These are phyloP conservation scores for Colletotrichum somersetense DNA, from an alignment of 2,329 filamentous ascomycete genomes.

Conservation along the genomic window DNA sequence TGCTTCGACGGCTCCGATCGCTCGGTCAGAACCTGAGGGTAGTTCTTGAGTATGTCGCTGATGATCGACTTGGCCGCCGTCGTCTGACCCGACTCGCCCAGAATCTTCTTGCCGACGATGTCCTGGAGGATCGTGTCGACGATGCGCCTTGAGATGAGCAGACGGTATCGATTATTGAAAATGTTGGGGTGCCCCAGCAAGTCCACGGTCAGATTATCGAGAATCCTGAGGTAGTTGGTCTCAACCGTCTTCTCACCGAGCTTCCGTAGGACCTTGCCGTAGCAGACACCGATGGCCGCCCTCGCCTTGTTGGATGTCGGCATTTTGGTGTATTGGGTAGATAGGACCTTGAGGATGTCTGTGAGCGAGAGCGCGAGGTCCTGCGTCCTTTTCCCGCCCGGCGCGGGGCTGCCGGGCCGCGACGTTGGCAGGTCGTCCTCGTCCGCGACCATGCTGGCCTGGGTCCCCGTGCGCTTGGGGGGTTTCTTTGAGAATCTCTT, in stretches of 20 bases:
- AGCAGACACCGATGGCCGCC: conserved; percentile 88
- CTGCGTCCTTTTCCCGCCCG: conserved; percentile 75
- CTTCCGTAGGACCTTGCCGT: conserved; percentile 82
- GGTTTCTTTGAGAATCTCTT: conserved; percentile 76
- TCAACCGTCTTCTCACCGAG: conserved; percentile 88
- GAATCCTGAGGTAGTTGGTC: conserved; percentile 82
- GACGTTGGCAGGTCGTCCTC: conserved; percentile 76
- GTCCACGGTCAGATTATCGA: conserved; percentile 84
- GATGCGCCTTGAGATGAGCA: conserved; percentile 86
- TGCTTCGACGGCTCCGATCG: conserved; percentile 90
- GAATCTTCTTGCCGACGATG: conserved; percentile 81
- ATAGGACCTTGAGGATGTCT: conserved; percentile 84
- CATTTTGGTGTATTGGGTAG: conserved; percentile 81
- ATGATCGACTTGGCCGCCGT: conserved; percentile 84
- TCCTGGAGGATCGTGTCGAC: conserved; percentile 87
- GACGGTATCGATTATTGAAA: conserved; percentile 86
- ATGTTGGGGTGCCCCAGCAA: conserved; percentile 82
- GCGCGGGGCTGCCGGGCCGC: conserved; percentile 80
- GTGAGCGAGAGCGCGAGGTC: conserved; percentile 79
- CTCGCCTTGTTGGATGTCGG: conserved; percentile 85
- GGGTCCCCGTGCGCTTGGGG: conserved; percentile 70
- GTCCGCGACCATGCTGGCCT: conserved; percentile 72
- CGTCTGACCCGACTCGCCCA: conserved; percentile 91
- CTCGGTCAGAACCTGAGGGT: conserved; percentile 89
- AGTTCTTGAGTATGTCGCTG: conserved; percentile 93